Evolutionary conservation across 192 early-diverging fungal genomes (phyloP).

Genomic region (Podila horticola): DNA sequence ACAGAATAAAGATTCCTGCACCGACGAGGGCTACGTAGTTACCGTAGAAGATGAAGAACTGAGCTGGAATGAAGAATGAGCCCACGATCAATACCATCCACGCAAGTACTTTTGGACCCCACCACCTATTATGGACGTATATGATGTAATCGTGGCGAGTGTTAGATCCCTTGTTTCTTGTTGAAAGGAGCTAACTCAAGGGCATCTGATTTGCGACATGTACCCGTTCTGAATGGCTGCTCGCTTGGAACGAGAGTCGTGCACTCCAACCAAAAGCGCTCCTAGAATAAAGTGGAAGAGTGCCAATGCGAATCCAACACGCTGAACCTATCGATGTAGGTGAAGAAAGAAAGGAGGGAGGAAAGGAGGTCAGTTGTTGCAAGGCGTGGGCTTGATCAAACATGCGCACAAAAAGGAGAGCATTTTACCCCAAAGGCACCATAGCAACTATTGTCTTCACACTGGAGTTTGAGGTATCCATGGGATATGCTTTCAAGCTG

Average conservation of each 20-base stretch:
- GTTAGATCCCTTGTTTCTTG: not conserved
- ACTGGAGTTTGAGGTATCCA: constrained; percentile 90
- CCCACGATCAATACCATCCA: constrained; percentile 80
- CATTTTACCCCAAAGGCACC: constrained; percentile 82
- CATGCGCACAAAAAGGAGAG: not conserved
- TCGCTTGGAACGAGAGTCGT: constrained; percentile 80
- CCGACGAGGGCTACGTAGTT: constrained; percentile 89
- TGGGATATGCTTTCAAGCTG: constrained; percentile 80
- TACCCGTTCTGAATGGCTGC: constrained; percentile 93
- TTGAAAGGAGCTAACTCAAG: no score
- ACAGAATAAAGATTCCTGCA: constrained; percentile 92
- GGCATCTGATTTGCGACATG: not conserved
- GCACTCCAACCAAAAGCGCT: constrained; percentile 72
- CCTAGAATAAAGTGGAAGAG: constrained; percentile 75
- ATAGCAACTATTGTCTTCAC: constrained; percentile 87
- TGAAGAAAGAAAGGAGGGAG: not conserved
- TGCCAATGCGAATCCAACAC: constrained; percentile 89
- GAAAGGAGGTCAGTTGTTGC: not conserved
- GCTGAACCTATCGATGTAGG: constrained; percentile 69
- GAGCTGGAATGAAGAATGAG: constrained; percentile 94
- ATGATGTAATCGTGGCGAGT: not conserved
- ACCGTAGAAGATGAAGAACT: constrained; percentile 90
- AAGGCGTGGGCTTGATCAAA: not conserved
- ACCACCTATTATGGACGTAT: constrained; percentile 56
- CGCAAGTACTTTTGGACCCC: constrained; percentile 73